A percentile compares a stretch with the other conserved stretches of the same genome.
Evolutionary conservation across 176 grass and related monocot genomes (phyloP).

Genomic region (Pontederia crassipes): DNA sequence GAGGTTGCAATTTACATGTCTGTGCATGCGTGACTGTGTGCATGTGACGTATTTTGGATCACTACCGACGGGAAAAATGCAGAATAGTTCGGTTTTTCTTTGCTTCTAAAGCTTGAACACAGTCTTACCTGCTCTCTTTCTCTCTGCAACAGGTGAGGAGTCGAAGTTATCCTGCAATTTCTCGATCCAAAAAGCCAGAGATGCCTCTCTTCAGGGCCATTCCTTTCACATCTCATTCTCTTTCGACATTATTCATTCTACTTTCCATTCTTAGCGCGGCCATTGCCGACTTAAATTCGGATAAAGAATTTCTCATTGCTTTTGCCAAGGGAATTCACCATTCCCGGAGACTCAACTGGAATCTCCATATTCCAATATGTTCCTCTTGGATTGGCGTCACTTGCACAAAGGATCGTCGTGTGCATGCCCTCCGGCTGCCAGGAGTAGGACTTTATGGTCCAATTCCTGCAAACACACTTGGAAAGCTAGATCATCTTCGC

Average conservation of each 20-base stretch:
- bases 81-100: neutral
- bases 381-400: conserved; percentile 78
- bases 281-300: conserved; percentile 45
- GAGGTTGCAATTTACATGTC: neutral
- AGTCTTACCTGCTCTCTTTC: neutral
- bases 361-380: conserved; percentile 49
- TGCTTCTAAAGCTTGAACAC: neutral
- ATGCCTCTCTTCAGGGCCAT: conserved; percentile 23
- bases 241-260: conserved; percentile 31
- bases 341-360: conserved; percentile 66
- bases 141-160: neutral
- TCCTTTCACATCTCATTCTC: conserved; percentile 9
- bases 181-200: conserved; percentile 1
- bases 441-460: conserved; percentile 63
- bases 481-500: conserved; percentile 60
- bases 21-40: neutral
- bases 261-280: conserved; percentile 24
- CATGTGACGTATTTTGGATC: neutral
- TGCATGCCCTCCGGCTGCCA: conserved; percentile 64
- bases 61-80: neutral
- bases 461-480: conserved; percentile 69
- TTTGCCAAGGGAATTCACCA: conserved; percentile 53
- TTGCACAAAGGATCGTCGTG: conserved; percentile 38
- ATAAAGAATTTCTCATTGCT: conserved; percentile 76
- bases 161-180: neutral